These are phyloP conservation scores for Cladosporium colombiae DNA, from an alignment of 2,329 filamentous ascomycete genomes.

Conservation along the genomic window DNA sequence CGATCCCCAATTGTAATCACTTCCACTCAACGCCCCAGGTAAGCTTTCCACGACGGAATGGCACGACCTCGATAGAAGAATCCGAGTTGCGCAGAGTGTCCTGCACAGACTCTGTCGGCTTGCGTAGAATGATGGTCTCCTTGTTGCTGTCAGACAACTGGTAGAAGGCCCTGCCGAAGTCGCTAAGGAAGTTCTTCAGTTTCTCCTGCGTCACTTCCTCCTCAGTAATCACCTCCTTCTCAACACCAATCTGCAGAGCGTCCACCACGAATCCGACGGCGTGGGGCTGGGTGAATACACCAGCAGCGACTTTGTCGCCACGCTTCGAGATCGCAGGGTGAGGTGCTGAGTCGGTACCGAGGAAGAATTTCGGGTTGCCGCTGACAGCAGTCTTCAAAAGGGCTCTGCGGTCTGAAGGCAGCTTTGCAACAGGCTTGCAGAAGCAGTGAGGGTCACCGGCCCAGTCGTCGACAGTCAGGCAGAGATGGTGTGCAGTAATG, in stretches of 20 bases:
- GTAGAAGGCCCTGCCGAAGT: conserved; percentile 61
- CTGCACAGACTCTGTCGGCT: conserved; percentile 54
- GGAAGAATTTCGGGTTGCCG: conserved; percentile 68
- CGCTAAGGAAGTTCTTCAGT: conserved; percentile 59
- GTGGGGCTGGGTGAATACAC: conserved; percentile 78
- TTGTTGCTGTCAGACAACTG: conserved; percentile 48
- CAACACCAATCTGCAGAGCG: conserved; percentile 63
- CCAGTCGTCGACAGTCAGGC: conserved; percentile 76
- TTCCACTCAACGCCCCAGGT: conserved; percentile 58
- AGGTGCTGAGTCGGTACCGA: conserved; percentile 74
- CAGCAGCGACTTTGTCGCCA: conserved; percentile 62
- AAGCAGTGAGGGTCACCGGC: conserved; percentile 72
- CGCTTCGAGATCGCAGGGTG: conserved; percentile 63
- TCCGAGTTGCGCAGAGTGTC: conserved; percentile 57
- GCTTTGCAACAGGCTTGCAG: conserved; percentile 68
- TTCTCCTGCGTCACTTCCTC: conserved; percentile 57
- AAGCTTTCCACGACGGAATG: conserved; percentile 63
- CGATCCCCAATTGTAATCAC: conserved; percentile 42
- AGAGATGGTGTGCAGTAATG: conserved; percentile 85
- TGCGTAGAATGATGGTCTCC: conserved; percentile 59
- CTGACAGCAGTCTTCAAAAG: conserved; percentile 65
- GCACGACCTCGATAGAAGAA: conserved; percentile 60
- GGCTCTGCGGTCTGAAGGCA: conserved; percentile 70
- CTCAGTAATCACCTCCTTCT: conserved; percentile 54
- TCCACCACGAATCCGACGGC: conserved; percentile 66